Evolutionary conservation across 2,329 filamentous ascomycete species (phyloP).

Genomic region (Ustilaginoidea virens): DNA sequence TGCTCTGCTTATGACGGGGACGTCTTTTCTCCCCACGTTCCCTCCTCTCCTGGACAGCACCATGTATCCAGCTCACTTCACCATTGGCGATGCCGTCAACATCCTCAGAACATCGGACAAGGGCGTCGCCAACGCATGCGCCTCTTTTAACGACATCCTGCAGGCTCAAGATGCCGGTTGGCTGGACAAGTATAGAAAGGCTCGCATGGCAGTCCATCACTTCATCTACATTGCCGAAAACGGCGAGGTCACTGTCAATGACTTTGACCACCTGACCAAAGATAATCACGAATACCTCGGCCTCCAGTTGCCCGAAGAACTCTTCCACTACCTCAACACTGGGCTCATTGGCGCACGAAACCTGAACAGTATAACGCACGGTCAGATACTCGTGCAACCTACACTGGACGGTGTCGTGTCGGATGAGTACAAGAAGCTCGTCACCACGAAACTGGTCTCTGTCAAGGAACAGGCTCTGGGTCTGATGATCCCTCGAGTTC

Average conservation of each 20-base stretch:
- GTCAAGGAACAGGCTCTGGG: conserved; percentile 63
- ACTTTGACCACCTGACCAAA: conserved; percentile 56
- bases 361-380: conserved; percentile 67
- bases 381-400: conserved; percentile 63
- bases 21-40: conserved; percentile 62
- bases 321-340: conserved; percentile 78
- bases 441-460: conserved; percentile 58
- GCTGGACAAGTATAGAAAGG: conserved; percentile 73
- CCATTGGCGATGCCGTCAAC: conserved; percentile 62
- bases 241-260: conserved; percentile 64
- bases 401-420: conserved; percentile 74
- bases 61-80: conserved; percentile 40
- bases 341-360: conserved; percentile 68
- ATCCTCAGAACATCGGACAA: conserved; percentile 56
- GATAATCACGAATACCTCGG: conserved; percentile 85
- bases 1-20: conserved; percentile 68
- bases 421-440: conserved; percentile 64
- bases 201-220: conserved; percentile 72
- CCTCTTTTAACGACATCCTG: conserved; percentile 66
- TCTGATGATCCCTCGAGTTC: conserved; percentile 62
- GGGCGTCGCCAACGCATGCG: conserved; percentile 57
- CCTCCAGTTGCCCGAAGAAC: conserved; percentile 75
- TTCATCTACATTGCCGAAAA: conserved; percentile 65
- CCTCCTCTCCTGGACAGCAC: conserved; percentile 53
- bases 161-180: conserved; percentile 59